Evolutionary conservation across 192 early-diverging fungal species (phyloP), one percentile per base, ranked within the genome.

Genomic region (Pilobolus umbonatus): DNA sequence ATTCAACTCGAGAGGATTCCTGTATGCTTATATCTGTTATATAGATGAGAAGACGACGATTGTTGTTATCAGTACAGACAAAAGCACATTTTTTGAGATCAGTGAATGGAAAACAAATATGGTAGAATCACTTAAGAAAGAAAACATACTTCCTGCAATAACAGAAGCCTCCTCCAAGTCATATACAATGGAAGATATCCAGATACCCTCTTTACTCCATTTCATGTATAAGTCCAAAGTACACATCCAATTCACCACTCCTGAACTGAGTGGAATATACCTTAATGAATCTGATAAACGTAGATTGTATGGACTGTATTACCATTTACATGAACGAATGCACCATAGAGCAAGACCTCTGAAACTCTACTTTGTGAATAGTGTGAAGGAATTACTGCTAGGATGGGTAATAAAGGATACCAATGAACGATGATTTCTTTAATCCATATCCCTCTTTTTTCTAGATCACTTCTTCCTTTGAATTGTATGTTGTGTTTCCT

Each of bases 21-120:
- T 98, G 29, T 85, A 96, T 58, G 87, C 85, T 1, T 95, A 96
- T 54, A 80, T 96, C 17, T 87, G 77, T 56, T 95, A 90, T 64
- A 77, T 96, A 24, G 79, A 79, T 2, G 69, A 78, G 0, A 81
- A 86, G n/a, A 72, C 89, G 6, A 88, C 85, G 43, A 67, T 96
- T 6, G 68, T 93, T 0, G 65, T 91, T 40, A 79, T 94, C 14
- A 87, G 85, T 11, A 81, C 87, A 2, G 86, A 91, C 56, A 85
- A 86, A 69, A 88, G 94, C 58, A 85, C 84, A 25, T 98, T 98
- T 62, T 87, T 85, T 54, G 81, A 86, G 2, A 75, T 93, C 76
- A 79, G 83, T 14, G 80, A 79, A 55, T 88, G 80, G 54, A 88
- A 87, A 36, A 55, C 67, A 60, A 65, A 57, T 4, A 76, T 98